Evolutionary conservation across 2,329 filamentous ascomycete genomes (phyloP).

Genomic region (Elsinoe arachidis): DNA sequence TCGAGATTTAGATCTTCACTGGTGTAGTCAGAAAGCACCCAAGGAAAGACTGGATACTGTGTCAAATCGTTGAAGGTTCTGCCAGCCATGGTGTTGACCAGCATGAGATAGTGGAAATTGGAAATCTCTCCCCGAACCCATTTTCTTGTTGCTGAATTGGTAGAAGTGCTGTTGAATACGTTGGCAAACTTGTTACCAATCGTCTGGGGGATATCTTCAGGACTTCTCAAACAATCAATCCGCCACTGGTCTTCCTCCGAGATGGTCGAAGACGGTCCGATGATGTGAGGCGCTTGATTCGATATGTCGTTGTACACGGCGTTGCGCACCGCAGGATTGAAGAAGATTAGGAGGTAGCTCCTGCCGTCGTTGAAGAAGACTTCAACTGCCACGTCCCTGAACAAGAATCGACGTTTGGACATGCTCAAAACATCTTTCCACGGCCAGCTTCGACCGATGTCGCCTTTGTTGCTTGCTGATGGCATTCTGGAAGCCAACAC

Average conservation of each 20-base stretch:
- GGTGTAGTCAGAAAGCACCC: conserved; percentile 92
- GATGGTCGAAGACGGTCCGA: conserved; percentile 45
- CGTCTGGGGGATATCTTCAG: conserved; percentile 54
- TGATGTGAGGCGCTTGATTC: conserved; percentile 69
- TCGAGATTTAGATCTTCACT: conserved; percentile 84
- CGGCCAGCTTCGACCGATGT: conserved; percentile 82
- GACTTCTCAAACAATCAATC: conserved; percentile 69
- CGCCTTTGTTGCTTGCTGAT: conserved; percentile 40
- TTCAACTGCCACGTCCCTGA: conserved; percentile 92
- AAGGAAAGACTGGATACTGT: conserved; percentile 96
- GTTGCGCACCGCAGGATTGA: conserved; percentile 64
- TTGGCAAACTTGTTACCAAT: conserved; percentile 85
- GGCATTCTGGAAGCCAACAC: conserved; percentile 35
- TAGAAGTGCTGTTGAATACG: conserved; percentile 75
- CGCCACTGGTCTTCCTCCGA: conserved; percentile 84
- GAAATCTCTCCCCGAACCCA: conserved; percentile 95
- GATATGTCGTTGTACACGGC: conserved; percentile 70
- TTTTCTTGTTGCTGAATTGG: conserved; percentile 75
- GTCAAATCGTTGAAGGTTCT: conserved; percentile 96
- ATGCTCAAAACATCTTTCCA: conserved; percentile 93
- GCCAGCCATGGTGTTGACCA: conserved; percentile 94
- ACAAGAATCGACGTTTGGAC: conserved; percentile 89
- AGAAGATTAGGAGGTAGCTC: conserved; percentile 84
- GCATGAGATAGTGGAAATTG: conserved; percentile 98
- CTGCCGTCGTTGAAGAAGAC: conserved; percentile 95